Evolutionary conservation across 345 rosid genomes (phyloP).

Genomic region (Linum lewisii): DNA sequence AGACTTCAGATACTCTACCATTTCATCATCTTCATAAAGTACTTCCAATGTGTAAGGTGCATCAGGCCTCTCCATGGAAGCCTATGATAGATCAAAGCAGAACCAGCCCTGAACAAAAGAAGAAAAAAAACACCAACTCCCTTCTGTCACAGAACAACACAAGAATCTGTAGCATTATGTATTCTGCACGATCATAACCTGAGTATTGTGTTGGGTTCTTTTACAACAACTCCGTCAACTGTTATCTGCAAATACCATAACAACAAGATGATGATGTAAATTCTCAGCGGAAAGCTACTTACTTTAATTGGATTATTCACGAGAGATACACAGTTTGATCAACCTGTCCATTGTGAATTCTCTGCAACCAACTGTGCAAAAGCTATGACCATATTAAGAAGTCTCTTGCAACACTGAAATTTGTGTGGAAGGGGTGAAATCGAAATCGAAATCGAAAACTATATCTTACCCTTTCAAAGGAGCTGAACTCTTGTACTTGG

Average conservation of each 20-base stretch:
- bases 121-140: neutral
- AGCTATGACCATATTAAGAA: conserved; percentile 5
- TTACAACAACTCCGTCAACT: conserved; percentile 45
- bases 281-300: no score
- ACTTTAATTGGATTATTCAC: neutral
- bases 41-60: conserved; percentile 44
- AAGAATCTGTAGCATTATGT: neutral
- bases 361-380: conserved; percentile 71
- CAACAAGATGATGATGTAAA: conserved; percentile 3
- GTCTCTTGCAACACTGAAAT: neutral
- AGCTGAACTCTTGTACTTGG: conserved; percentile 59
- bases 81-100: conserved; percentile 59
- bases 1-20: conserved; percentile 35
- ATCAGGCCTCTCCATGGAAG: conserved; percentile 87
- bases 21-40: conserved; percentile 59
- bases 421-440: neutral
- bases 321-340: neutral
- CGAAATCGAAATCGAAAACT: neutral
- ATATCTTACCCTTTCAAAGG: conserved; percentile 82
- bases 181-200: conserved; percentile 27
- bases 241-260: conserved; percentile 41
- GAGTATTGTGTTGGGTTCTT: conserved; percentile 41
- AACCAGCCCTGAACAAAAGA: conserved; percentile 35
- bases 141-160: neutral
- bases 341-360: conserved; percentile 82